These are phyloP conservation scores for Fremontodendron californicum DNA, from an alignment of 345 rosid species.

Conservation along the genomic window DNA sequence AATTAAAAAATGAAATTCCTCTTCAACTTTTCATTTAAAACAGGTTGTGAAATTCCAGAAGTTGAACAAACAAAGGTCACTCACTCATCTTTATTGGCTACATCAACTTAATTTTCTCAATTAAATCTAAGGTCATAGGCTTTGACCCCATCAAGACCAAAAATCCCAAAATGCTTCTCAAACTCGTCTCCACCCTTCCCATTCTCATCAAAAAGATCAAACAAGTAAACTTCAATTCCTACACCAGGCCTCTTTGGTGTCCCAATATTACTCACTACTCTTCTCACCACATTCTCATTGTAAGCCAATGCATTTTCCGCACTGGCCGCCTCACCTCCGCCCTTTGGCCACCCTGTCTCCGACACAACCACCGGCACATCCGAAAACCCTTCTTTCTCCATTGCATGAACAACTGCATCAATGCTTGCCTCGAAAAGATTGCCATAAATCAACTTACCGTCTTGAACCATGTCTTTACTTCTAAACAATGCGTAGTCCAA, in stretches of 20 bases:
- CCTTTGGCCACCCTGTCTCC: slow-evolving; percentile 35
- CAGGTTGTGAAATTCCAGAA: neutral
- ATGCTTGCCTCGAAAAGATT: slow-evolving; percentile 28
- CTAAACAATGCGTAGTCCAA: slow-evolving; percentile 28
- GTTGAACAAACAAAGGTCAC: neutral
- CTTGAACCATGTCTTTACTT: slow-evolving; percentile 11
- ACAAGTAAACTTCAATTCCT: slow-evolving; percentile 19
- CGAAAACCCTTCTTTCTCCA: slow-evolving; percentile 24
- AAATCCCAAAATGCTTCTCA: slow-evolving; percentile 40
- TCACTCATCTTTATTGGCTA: too few species aligned
- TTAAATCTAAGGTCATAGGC: slow-evolving; percentile 26
- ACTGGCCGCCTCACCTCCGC: too few species aligned
- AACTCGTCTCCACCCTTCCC: slow-evolving; percentile 15
- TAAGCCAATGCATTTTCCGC: slow-evolving; percentile 27
- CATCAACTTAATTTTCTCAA: neutral
- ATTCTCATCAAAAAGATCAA: slow-evolving; percentile 35
- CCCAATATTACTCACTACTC: slow-evolving; percentile 23
- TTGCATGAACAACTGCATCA: slow-evolving; percentile 23
- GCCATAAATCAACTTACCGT: slow-evolving; percentile 14
- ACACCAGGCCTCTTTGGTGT: slow-evolving; percentile 31
- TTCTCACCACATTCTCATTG: slow-evolving; percentile 22
- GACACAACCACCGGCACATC: slow-evolving; percentile 22
- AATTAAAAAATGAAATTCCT: too few species aligned
- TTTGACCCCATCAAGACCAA: slow-evolving; percentile 18
- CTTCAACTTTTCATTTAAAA: too few species aligned